Evolutionary conservation across 202 grass and related monocot genomes (phyloP).

Genomic region (Brachypodium distachyon): DNA sequence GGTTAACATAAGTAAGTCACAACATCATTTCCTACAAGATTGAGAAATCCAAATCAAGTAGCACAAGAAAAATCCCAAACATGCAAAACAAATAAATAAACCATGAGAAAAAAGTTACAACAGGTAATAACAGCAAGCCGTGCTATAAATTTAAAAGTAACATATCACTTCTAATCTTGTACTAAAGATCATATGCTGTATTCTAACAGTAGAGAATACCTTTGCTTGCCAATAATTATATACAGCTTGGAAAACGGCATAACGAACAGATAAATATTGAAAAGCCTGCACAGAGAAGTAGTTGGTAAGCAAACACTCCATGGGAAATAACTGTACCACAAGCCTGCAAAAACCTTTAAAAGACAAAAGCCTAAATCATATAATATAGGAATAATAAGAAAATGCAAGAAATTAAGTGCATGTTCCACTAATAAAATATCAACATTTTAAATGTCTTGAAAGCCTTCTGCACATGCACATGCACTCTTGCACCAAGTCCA

Average conservation of each 20-base stretch:
- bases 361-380: not conserved
- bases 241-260: constrained; percentile 69
- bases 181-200: not conserved
- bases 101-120: not conserved
- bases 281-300: constrained; percentile 60
- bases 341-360: not conserved
- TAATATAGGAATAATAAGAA: not conserved
- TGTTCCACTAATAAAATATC: not conserved
- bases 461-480: not conserved
- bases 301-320: not conserved
- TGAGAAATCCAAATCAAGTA: not conserved
- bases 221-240: constrained; percentile 97
- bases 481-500: not conserved
- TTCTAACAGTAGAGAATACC: constrained; percentile 36
- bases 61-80: not conserved
- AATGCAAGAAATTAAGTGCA: not conserved
- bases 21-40: not conserved
- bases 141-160: constrained; percentile 12
- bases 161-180: not conserved
- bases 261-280: constrained; percentile 63
- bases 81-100: not conserved
- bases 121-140: not conserved
- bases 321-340: not conserved
- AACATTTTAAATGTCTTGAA: not conserved
- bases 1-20: not conserved